Conservation (phyloP, 805 yeast species). For the Metschnikowia vanudenii region DNA sequence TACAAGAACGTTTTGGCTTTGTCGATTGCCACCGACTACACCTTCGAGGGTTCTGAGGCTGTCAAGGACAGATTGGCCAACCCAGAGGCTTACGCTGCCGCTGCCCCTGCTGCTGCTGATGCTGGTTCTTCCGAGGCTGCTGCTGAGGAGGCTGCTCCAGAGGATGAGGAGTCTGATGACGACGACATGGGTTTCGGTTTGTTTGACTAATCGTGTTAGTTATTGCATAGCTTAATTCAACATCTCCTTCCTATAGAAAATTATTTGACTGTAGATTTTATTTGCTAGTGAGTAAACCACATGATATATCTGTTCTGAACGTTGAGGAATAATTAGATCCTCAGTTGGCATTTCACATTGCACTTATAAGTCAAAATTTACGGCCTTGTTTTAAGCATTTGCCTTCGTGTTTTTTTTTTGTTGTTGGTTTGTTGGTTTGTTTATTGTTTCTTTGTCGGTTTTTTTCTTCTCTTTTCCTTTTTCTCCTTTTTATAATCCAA, state of each 20-base stretch:
- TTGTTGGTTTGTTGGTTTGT: too few species aligned
- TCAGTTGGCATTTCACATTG: too few species aligned
- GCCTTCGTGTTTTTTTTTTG: too few species aligned
- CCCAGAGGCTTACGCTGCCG: conserved; percentile 99
- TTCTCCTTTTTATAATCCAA: too few species aligned
- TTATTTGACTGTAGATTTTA: background rate
- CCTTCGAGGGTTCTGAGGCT: conserved; percentile 98
- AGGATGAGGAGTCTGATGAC: conserved; percentile 61
- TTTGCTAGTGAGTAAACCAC: too few species aligned
- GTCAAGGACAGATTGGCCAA: conserved; percentile 99
- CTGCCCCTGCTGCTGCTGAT: conserved; percentile 96
- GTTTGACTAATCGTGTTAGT: conserved; percentile 71
- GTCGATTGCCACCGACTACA: conserved; percentile 97
- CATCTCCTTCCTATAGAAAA: background rate
- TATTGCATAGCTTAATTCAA: conserved; percentile 5
- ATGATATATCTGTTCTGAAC: too few species aligned
- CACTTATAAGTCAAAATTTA: too few species aligned
- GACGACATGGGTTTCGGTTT: conserved; percentile 99
- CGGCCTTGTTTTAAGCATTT: too few species aligned
- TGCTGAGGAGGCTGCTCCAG: conserved; percentile 71
- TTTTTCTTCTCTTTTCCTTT: too few species aligned
- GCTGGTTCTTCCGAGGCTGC: conserved; percentile 57
- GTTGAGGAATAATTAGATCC: too few species aligned
- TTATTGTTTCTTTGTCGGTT: too few species aligned
- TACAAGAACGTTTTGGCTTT: conserved; percentile 98